Evolutionary conservation across 768 basidiomycete genomes (phyloP).

Genomic region (Psilocybe azurescens): DNA sequence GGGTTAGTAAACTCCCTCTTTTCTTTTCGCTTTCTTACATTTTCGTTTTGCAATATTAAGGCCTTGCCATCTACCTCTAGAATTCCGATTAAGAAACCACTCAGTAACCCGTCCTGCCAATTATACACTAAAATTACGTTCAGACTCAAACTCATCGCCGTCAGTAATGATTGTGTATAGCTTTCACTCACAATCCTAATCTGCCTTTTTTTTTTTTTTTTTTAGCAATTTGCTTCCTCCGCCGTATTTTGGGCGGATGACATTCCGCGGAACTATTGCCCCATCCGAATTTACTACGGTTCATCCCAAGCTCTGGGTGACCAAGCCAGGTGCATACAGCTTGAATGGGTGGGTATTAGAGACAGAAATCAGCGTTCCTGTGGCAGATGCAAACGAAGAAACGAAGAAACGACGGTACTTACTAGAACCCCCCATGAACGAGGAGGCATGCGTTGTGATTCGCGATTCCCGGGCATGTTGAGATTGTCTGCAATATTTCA

Average conservation of each 20-base stretch:
- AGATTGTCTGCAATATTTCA: constrained; percentile 15
- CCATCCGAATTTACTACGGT: constrained; percentile 53
- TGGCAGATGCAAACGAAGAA: constrained; percentile 5
- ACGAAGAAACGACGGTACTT: constrained; percentile 38
- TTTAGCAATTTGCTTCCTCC: constrained; percentile 52
- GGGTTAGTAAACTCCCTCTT: constrained; percentile 58
- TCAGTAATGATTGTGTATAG: constrained; percentile 25
- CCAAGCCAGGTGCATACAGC: constrained; percentile 66
- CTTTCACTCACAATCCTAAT: neutral
- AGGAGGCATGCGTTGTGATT: constrained; percentile 35
- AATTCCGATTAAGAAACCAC: constrained; percentile 70
- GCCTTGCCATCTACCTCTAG: constrained; percentile 55
- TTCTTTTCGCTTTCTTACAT: neutral
- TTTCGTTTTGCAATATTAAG: constrained; percentile 39
- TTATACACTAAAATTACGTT: constrained; percentile 57
- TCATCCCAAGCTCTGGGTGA: constrained; percentile 60
- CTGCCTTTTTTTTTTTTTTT: neutral
- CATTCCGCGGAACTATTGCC: constrained; percentile 61
- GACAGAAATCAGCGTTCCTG: constrained; percentile 37
- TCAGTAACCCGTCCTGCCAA: constrained; percentile 68
- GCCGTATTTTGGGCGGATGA: constrained; percentile 69
- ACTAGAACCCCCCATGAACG: constrained; percentile 34
- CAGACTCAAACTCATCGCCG: constrained; percentile 27
- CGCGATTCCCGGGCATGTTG: constrained; percentile 29
- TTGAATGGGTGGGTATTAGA: constrained; percentile 75